phyloP scores from a whole-genome alignment of 2,329 filamentous ascomycete genomes.

The Pyricularia sp. region DNA sequence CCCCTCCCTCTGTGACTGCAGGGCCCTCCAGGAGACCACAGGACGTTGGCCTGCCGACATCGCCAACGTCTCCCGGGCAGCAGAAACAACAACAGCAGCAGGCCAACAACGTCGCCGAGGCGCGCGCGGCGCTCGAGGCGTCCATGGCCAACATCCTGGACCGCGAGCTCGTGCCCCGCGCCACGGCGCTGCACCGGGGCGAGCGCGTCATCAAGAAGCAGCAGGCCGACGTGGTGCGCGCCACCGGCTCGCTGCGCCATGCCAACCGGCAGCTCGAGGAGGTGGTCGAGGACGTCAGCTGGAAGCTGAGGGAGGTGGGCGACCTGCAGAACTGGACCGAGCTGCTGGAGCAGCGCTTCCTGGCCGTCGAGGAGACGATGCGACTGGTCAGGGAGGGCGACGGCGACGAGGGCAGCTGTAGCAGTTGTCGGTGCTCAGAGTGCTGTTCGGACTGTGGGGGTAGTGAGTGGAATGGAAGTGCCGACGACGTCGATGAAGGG shows the following conservation, averaged over 20 bases:
- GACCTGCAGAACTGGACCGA: slow-evolving; percentile 85
- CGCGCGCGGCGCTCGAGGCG: slow-evolving; percentile 49
- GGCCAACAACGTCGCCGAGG: slow-evolving; percentile 31
- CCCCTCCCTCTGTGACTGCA: background rate
- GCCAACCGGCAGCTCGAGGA: slow-evolving; percentile 59
- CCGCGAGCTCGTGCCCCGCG: slow-evolving; percentile 57
- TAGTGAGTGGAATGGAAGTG: slow-evolving; percentile 10
- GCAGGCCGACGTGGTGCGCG: slow-evolving; percentile 53
- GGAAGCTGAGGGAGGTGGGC: slow-evolving; percentile 66
- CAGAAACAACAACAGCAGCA: background rate
- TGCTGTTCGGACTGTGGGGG: slow-evolving; percentile 12
- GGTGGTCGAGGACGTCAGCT: slow-evolving; percentile 52
- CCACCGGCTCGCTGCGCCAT: slow-evolving; percentile 48
- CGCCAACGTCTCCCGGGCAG: slow-evolving; percentile 3
- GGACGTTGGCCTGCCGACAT: background rate
- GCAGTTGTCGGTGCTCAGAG: slow-evolving; percentile 17
- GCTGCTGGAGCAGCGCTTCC: slow-evolving; percentile 61
- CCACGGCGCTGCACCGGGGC: slow-evolving; percentile 60
- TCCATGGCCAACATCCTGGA: slow-evolving; percentile 63
- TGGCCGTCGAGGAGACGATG: slow-evolving; percentile 56
- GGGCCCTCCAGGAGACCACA: background rate
- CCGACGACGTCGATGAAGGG: slow-evolving; percentile 10
- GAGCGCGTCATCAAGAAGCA: slow-evolving; percentile 55
- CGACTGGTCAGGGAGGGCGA: slow-evolving; percentile 35
- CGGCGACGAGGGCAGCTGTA: slow-evolving; percentile 11